Evolutionary conservation across 2,329 filamentous ascomycete genomes (phyloP).

Genomic region (Beauveria asiatica): DNA sequence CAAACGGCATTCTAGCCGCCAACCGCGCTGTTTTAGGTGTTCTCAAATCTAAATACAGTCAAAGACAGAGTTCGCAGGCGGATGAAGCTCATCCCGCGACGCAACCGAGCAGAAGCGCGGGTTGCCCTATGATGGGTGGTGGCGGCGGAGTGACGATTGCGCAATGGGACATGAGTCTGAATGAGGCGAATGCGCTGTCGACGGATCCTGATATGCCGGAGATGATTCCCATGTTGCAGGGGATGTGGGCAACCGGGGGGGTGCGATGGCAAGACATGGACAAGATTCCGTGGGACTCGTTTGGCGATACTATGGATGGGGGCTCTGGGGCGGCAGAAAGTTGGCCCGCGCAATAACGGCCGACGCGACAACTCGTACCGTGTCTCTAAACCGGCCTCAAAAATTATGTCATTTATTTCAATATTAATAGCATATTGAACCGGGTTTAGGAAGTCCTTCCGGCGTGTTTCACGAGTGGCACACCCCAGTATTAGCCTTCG

Average conservation of each 20-base stretch:
- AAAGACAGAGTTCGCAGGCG: not conserved
- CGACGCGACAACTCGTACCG: not conserved
- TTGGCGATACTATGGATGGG: not conserved
- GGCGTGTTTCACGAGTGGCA: no score
- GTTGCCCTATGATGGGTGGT: not conserved
- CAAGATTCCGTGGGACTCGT: not conserved
- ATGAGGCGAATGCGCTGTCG: not conserved
- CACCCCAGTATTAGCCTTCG: no score
- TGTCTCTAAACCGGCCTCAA: no score
- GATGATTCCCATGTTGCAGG: conserved; percentile 3
- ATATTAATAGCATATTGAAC: no score
- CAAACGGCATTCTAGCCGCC: not conserved
- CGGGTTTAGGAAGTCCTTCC: no score
- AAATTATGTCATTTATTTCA: no score
- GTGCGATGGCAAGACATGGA: conserved; percentile 2
- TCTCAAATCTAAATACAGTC: not conserved
- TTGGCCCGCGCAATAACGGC: not conserved
- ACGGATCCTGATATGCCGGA: not conserved
- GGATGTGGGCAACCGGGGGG: not conserved
- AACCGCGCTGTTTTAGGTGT: conserved; percentile 3
- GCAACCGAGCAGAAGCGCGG: not conserved
- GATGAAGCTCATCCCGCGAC: not conserved
- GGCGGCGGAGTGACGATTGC: not conserved
- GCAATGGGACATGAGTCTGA: not conserved
- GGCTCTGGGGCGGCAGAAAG: not conserved